phyloP scores from a whole-genome alignment of 2,329 filamentous ascomycete genomes.

The Diaporthe citriasiana region DNA sequence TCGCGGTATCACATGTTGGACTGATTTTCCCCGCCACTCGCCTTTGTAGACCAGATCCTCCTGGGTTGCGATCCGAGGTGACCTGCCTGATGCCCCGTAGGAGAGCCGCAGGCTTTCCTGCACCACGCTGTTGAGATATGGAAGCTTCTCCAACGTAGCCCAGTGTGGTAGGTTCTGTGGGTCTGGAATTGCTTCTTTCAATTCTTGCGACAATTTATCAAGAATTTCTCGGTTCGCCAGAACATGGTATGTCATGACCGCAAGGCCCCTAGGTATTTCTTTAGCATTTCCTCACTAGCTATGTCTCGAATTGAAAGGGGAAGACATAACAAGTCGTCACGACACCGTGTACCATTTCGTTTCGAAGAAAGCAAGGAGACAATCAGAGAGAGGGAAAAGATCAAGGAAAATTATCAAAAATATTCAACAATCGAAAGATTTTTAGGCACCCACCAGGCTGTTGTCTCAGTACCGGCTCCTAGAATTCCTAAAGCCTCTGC shows the following conservation, averaged over 20 bases:
- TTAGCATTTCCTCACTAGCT: neutral
- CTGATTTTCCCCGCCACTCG: neutral
- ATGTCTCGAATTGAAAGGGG: too few relatives aligned
- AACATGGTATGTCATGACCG: constrained; percentile 28
- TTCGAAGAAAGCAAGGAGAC: neutral
- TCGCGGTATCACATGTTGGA: constrained; percentile 45
- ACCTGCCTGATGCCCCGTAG: constrained; percentile 43
- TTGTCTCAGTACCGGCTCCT: constrained; percentile 29
- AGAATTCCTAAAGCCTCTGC: neutral
- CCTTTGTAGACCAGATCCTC: constrained; percentile 31
- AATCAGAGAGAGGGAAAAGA: too few relatives aligned
- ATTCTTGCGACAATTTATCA: neutral
- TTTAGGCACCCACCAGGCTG: constrained; percentile 16
- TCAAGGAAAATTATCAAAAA: too few relatives aligned
- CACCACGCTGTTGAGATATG: constrained; percentile 45
- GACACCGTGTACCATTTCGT: too few relatives aligned
- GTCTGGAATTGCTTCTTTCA: constrained; percentile 34
- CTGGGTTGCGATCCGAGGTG: constrained; percentile 39
- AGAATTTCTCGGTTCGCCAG: constrained; percentile 10
- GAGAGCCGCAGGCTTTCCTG: constrained; percentile 45
- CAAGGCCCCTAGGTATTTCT: neutral
- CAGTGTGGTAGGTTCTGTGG: constrained; percentile 42
- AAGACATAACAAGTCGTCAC: too few relatives aligned
- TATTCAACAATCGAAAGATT: too few relatives aligned
- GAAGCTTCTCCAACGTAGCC: constrained; percentile 45